Evolutionary conservation across 106 monocot species (phyloP).

Genomic region (Platanthera guangdongensis): DNA sequence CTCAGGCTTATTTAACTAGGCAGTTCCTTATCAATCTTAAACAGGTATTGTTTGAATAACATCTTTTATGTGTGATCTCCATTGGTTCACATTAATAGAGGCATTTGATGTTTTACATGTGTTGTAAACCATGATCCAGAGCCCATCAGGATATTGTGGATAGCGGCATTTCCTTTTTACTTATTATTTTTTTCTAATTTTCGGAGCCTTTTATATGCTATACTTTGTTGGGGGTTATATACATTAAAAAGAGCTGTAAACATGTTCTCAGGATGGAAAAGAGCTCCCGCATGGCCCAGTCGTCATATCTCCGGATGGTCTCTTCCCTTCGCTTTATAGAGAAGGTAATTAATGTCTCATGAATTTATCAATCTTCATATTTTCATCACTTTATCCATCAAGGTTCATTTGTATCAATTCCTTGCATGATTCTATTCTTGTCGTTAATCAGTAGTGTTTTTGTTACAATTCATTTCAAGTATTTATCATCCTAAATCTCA

Average conservation of each 20-base stretch:
- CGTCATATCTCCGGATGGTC: constrained; percentile 89
- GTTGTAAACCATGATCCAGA: not conserved
- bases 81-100: not conserved
- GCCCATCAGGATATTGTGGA: not conserved
- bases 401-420: not conserved
- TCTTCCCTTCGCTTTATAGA: constrained; percentile 90
- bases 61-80: constrained; percentile 1
- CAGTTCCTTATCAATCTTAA: constrained; percentile 79
- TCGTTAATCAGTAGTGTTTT: not conserved
- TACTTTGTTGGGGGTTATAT: not conserved
- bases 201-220: not conserved
- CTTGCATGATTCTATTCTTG: not conserved
- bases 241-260: not conserved
- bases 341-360: constrained; percentile 43
- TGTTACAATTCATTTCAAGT: not conserved
- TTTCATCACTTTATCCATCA: not conserved
- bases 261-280: constrained; percentile 60
- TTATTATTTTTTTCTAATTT: not conserved
- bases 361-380: not conserved
- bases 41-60: constrained; percentile 40
- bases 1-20: constrained; percentile 74
- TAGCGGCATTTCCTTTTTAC: not conserved
- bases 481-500: not conserved
- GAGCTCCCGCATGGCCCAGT: constrained; percentile 84
- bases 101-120: not conserved